Conservation (phyloP, 305 asterid species). For the Solanum hybrid region DNA sequence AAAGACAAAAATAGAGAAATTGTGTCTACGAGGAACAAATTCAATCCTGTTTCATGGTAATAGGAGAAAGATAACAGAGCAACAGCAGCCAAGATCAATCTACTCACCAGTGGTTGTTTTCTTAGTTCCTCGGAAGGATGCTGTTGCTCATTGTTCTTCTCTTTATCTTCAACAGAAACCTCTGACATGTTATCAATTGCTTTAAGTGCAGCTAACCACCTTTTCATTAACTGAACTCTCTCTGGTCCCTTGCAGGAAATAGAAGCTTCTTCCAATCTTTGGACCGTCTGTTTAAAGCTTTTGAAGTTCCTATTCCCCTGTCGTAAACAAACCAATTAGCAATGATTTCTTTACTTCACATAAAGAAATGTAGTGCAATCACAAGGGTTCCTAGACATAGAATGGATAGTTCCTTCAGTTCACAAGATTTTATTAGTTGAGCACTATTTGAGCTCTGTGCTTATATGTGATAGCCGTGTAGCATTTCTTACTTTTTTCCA, state of each 20-base stretch:
- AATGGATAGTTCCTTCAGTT: background rate
- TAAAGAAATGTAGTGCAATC: background rate
- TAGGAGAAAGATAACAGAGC: background rate
- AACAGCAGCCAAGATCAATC: constrained; percentile 1
- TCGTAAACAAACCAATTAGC: constrained; percentile 9
- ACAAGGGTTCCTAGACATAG: background rate
- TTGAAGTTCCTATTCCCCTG: constrained; percentile 63
- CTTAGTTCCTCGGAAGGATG: constrained; percentile 54
- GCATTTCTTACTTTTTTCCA: background rate
- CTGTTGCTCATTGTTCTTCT: constrained; percentile 37
- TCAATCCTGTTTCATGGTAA: background rate
- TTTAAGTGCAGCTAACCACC: constrained; percentile 77
- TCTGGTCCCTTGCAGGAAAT: constrained; percentile 84
- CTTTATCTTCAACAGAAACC: constrained; percentile 42
- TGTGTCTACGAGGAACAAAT: background rate
- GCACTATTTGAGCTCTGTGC: background rate
- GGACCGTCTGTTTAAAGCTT: constrained; percentile 88
- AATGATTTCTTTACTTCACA: background rate
- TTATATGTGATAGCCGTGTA: background rate
- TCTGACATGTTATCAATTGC: constrained; percentile 42
- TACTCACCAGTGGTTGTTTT: constrained; percentile 64
- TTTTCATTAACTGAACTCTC: constrained; percentile 72
- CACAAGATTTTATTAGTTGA: background rate
- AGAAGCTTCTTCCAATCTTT: constrained; percentile 93
- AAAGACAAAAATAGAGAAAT: background rate